Base-by-base conservation (phyloP, 2,329 filamentous ascomycete genomes). In the Verticillium isaacii region DNA sequence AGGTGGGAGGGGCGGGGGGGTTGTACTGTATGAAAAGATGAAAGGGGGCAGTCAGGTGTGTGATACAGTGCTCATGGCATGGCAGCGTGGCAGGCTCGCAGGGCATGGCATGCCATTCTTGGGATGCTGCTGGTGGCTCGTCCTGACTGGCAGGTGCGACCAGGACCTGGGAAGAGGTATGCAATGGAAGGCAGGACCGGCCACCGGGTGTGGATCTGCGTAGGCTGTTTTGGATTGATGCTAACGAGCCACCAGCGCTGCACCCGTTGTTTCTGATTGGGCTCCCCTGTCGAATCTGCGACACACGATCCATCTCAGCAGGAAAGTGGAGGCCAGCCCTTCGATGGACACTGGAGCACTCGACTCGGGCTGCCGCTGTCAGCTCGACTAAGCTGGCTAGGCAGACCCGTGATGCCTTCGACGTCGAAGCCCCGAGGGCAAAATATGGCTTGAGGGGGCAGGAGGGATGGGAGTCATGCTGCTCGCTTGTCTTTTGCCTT, bases 171-270 rank as follows among this genome's bases (percentile, higher is more conserved):
- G 25, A 50, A 50, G 45, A 50, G 45, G 45, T 11, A 50, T 50
- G 45, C 19, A 50, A 50, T 50, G 45, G 45, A 50, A 50, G 45
- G 45, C 45, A 50, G 45, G 45, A 50, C 45, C 19, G 37, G 39
- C 57, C 45, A 32, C 37, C 37, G 57, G 37, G 57, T 50, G 57
- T 58, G 57, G 57, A 58, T 58, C 57, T 50, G 57, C 69, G 68
- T 72, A 71, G 70, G 63, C 59, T 73, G 72, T 74, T 74, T 74
- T 73, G 73, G 69, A 72, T 74, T 74, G 69, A 74, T 70, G 68
- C 68, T 60, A 54, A 55, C 56, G 52, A 54, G 57, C 59, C 59
- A 60, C 58, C 45, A 56, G 34, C 56, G 45, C 45, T 61, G 59
- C 64, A 64, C 60, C 61, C 64, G 64, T 54, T 64, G 64, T 65